Conservation (phyloP, 768 basidiomycete species). For the Exsudoporus frostii region DNA sequence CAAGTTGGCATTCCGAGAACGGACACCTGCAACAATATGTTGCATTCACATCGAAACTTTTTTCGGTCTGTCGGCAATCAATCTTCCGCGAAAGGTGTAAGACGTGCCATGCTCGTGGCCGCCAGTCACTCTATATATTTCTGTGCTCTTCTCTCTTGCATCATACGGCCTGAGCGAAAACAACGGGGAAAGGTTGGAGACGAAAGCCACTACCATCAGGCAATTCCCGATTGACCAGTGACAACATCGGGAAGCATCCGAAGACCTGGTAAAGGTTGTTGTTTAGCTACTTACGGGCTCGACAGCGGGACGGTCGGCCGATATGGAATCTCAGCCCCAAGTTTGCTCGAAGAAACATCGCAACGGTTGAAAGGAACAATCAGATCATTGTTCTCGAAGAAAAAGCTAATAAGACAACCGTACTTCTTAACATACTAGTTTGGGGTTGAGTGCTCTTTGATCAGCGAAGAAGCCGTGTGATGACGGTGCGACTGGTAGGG, state of each 20-base stretch:
- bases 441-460: slow-evolving; percentile 20
- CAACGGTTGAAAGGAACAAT: slow-evolving; percentile 12
- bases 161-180: slow-evolving; percentile 21
- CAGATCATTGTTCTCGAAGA: slow-evolving; percentile 12
- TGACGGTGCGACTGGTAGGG: background rate
- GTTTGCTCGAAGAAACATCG: background rate
- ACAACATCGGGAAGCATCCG: slow-evolving; percentile 7
- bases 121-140: slow-evolving; percentile 25
- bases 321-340: slow-evolving; percentile 9
- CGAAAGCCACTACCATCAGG: slow-evolving; percentile 14
- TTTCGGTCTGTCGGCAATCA: slow-evolving; percentile 20
- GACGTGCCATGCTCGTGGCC: slow-evolving; percentile 8
- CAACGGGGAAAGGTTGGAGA: slow-evolving; percentile 21
- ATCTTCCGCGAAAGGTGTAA: slow-evolving; percentile 27
- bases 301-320: slow-evolving; percentile 1
- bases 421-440: slow-evolving; percentile 23
- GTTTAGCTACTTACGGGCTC: slow-evolving; percentile 19
- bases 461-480: slow-evolving; percentile 18
- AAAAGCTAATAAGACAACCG: slow-evolving; percentile 17
- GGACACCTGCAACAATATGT: slow-evolving; percentile 16
- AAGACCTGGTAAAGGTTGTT: slow-evolving; percentile 13
- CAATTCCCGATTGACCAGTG: slow-evolving; percentile 4
- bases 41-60: slow-evolving; percentile 12
- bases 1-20: slow-evolving; percentile 22
- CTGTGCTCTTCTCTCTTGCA: slow-evolving; percentile 28